These are phyloP conservation scores for Stachybotrys chartarum DNA, from an alignment of 2,329 filamentous ascomycete genomes.

Conservation along the genomic window DNA sequence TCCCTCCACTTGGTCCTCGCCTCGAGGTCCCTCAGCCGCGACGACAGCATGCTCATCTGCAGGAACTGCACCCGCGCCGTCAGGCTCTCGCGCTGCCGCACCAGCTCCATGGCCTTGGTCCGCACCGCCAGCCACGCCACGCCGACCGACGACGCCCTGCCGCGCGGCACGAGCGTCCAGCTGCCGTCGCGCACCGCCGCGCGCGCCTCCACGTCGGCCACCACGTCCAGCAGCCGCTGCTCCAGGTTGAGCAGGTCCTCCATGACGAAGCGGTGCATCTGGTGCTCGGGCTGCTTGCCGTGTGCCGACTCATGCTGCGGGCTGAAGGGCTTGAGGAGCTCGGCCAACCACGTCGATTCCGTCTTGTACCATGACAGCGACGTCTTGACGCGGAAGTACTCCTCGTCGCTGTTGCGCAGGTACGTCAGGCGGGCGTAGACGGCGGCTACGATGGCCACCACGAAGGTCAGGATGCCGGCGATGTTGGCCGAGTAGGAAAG, in stretches of 20 bases:
- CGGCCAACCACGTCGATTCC: slow-evolving; percentile 36
- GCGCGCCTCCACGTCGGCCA: slow-evolving; percentile 32
- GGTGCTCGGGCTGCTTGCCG: slow-evolving; percentile 26
- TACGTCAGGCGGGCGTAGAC: slow-evolving; percentile 36
- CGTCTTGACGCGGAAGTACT: slow-evolving; percentile 40
- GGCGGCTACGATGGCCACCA: slow-evolving; percentile 36
- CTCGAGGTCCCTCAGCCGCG: slow-evolving; percentile 30
- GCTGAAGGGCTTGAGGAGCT: slow-evolving; percentile 27
- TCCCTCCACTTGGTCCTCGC: slow-evolving; percentile 20
- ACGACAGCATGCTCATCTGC: slow-evolving; percentile 41
- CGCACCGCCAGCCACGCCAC: slow-evolving; percentile 37
- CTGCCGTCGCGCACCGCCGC: slow-evolving; percentile 12
- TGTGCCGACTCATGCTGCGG: slow-evolving; percentile 15
- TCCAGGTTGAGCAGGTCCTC: slow-evolving; percentile 37
- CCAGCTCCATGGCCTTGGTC: slow-evolving; percentile 36
- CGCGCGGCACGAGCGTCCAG: slow-evolving; percentile 30
- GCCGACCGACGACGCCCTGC: slow-evolving; percentile 30
- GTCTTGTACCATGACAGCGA: slow-evolving; percentile 42
- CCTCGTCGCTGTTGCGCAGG: slow-evolving; percentile 36
- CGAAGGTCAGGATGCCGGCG: slow-evolving; percentile 38
- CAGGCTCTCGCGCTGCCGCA: slow-evolving; percentile 36
- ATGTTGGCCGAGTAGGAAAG: slow-evolving; percentile 36
- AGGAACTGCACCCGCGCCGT: slow-evolving; percentile 38
- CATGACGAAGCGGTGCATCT: slow-evolving; percentile 41
- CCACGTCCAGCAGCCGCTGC: slow-evolving; percentile 34